Evolutionary conservation across 148 eudicot genomes (phyloP).

Genomic region (Nepenthes gracilis): DNA sequence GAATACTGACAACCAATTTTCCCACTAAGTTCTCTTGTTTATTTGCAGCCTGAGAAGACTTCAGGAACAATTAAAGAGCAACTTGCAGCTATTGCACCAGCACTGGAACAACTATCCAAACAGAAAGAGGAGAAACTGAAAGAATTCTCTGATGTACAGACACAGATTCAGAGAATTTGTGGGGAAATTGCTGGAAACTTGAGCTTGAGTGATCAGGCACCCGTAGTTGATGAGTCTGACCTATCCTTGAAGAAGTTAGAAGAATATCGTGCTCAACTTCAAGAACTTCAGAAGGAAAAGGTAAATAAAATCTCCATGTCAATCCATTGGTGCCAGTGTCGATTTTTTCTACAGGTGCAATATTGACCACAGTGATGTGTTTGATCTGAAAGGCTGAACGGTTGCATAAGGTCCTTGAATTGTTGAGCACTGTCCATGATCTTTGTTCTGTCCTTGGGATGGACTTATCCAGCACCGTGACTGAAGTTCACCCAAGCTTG

Average conservation of each 20-base stretch:
- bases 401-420: conserved; percentile 90
- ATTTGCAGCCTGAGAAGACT: conserved; percentile 72
- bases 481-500: conserved; percentile 96
- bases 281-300: conserved; percentile 96
- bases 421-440: conserved; percentile 93
- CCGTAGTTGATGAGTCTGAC: conserved; percentile 74
- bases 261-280: conserved; percentile 79
- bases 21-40: conserved; percentile 4
- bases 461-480: conserved; percentile 86
- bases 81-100: conserved; percentile 83
- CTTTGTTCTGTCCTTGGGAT: conserved; percentile 94
- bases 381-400: conserved; percentile 55
- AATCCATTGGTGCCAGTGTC: not conserved
- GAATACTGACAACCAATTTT: not conserved
- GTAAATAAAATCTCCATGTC: conserved; percentile 17
- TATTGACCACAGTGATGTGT: not conserved
- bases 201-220: conserved; percentile 35
- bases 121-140: conserved; percentile 82
- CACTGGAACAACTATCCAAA: conserved; percentile 57
- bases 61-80: conserved; percentile 95
- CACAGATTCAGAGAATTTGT: conserved; percentile 75
- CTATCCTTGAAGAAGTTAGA: conserved; percentile 76
- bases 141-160: conserved; percentile 71
- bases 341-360: conserved; percentile 3
- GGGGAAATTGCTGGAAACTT: conserved; percentile 69